These are phyloP conservation scores for Scheffersomyces titani DNA, from an alignment of 1,139 yeast species.

Conservation along the genomic window DNA sequence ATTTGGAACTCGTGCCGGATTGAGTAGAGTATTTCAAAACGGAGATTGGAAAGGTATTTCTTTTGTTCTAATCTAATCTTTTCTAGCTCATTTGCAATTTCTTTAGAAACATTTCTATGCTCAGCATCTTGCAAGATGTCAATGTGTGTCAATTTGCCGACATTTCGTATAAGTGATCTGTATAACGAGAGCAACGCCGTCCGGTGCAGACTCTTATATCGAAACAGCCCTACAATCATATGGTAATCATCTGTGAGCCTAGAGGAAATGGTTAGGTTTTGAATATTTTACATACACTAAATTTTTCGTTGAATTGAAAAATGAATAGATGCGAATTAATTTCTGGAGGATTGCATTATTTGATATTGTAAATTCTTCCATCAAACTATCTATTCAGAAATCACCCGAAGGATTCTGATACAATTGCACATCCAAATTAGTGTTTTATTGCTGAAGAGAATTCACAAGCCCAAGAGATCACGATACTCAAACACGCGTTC, in stretches of 20 bases:
- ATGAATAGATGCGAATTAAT: neutral
- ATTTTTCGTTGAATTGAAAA: neutral
- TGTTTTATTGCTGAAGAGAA: neutral
- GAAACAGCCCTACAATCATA: neutral
- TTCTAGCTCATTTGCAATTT: neutral
- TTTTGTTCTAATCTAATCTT: slow-evolving; percentile 11
- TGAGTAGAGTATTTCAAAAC: slow-evolving; percentile 19
- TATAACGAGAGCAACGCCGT: slow-evolving; percentile 16
- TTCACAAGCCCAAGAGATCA: neutral
- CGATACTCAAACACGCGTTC: neutral
- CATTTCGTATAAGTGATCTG: slow-evolving; percentile 17
- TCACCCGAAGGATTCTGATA: neutral
- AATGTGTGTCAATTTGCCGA: neutral
- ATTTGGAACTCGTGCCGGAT: slow-evolving; percentile 17
- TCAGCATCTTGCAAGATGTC: neutral
- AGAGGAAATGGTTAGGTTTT: slow-evolving; percentile 2
- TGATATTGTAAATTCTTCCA: neutral
- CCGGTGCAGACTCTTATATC: slow-evolving; percentile 3
- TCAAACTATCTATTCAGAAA: neutral
- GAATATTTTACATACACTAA: no score
- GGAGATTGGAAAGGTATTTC: slow-evolving; percentile 9
- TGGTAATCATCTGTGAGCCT: neutral
- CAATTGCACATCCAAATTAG: neutral
- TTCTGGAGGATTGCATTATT: neutral
- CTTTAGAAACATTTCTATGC: neutral